phyloP scores from a whole-genome alignment of 2,329 filamentous ascomycete species.

The Pyricularia sp. region DNA sequence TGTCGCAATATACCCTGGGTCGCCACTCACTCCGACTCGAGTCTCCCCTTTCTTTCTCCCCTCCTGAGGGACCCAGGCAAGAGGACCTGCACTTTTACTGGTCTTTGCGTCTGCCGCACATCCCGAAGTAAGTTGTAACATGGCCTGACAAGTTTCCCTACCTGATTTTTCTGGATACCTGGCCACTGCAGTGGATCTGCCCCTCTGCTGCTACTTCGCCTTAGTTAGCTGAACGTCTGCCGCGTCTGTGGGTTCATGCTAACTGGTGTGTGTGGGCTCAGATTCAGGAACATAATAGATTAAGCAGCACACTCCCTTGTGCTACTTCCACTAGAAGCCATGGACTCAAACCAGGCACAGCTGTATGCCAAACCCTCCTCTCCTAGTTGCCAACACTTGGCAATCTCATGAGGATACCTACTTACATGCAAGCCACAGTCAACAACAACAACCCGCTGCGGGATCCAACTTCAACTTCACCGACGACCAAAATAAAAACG shows the following conservation, averaged over 20 bases:
- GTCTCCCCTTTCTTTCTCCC: background rate
- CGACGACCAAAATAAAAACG: background rate
- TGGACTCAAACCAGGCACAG: constrained; percentile 42
- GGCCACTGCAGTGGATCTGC: constrained; percentile 16
- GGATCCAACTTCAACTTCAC: constrained; percentile 20
- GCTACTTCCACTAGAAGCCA: constrained; percentile 24
- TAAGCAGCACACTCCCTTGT: constrained; percentile 24
- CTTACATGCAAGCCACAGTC: constrained; percentile 24
- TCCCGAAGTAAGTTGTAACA: constrained; percentile 29
- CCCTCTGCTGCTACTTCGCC: constrained; percentile 14
- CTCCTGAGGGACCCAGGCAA: background rate
- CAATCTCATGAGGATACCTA: background rate
- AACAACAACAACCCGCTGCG: constrained; percentile 20
- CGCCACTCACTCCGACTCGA: constrained; percentile 2
- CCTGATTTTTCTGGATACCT: background rate
- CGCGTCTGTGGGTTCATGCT: constrained; percentile 25
- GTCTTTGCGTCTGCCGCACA: constrained; percentile 24
- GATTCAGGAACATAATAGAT: constrained; percentile 26
- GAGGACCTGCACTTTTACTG: constrained; percentile 8
- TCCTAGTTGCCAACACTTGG: constrained; percentile 11
- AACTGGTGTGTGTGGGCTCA: constrained; percentile 23
- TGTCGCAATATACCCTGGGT: background rate
- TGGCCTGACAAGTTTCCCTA: constrained; percentile 15
- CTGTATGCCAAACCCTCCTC: constrained; percentile 30
- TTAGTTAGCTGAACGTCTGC: constrained; percentile 18